Conservation (phyloP, 1,284 basidiomycete genomes). For the Cryptococcus sp. region DNA sequence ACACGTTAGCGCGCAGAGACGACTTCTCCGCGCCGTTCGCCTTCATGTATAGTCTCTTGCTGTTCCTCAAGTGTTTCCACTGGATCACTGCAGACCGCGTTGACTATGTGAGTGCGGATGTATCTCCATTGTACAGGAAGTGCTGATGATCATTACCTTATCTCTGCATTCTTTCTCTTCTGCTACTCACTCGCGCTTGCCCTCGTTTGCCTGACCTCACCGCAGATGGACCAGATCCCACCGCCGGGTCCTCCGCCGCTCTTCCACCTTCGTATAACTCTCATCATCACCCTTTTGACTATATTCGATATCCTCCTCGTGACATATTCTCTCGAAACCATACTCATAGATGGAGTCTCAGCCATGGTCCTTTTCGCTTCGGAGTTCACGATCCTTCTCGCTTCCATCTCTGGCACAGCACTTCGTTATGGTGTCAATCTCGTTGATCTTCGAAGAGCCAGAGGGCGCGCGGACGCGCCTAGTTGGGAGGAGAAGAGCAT, state of each 20-base stretch:
- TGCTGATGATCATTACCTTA: too few species aligned
- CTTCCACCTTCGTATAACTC: conserved; percentile 81
- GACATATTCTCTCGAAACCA: conserved; percentile 36
- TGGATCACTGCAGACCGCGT: conserved; percentile 94
- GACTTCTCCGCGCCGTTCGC: conserved; percentile 91
- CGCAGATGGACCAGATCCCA: conserved; percentile 92
- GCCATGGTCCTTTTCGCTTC: conserved; percentile 88
- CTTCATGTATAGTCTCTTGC: conserved; percentile 85
- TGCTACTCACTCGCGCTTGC: neutral
- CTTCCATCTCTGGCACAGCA: conserved; percentile 69
- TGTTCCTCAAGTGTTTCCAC: conserved; percentile 97
- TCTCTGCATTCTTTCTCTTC: too few species aligned
- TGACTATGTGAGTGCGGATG: conserved; percentile 72
- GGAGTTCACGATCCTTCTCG: conserved; percentile 90
- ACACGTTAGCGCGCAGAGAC: conserved; percentile 54
- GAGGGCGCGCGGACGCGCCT: conserved; percentile 82
- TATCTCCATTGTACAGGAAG: too few species aligned
- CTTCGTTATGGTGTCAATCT: conserved; percentile 84
- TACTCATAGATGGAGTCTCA: conserved; percentile 63
- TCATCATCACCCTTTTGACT: conserved; percentile 46
- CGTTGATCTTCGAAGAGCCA: conserved; percentile 76
- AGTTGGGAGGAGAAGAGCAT: conserved; percentile 98
- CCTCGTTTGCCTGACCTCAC: neutral
- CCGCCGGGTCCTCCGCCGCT: conserved; percentile 76
- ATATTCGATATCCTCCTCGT: conserved; percentile 43